Base-by-base conservation (phyloP, 1,284 basidiomycete genomes). In the Moesziomyces sp. region DNA sequence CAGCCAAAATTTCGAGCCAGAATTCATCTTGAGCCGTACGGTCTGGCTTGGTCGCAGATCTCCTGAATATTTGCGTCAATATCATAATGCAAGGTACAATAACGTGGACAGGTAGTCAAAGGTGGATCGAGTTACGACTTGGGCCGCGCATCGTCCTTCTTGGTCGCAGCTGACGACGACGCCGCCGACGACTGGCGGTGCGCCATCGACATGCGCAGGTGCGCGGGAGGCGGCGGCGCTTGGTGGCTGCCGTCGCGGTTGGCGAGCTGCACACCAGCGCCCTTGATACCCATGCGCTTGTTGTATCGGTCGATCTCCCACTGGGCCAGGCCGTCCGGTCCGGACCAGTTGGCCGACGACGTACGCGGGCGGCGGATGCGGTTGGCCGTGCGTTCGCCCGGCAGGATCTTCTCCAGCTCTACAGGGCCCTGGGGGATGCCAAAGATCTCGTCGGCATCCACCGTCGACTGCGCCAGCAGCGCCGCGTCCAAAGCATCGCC, bases 281-380 rank as follows among this genome's bases (percentile, higher is more conserved):
- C 60, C 45, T 62, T 67, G 59, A 82, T 82, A 44, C 79, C 79
- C 79, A 82, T 77, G 26, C 78, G 69, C 58, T 75, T 69, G 61
- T 82, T 82, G 69, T 82, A 82, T 38, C 79, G 53, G 62, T 82
- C 80, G n/a, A 82, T 80, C 52, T 82, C 80, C 74, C 75, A 77
- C 64, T 82, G 80, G 6, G 74, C 75, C 33, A 83, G 63, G 0
- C 76, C 77, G 40, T 83, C 80, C 1, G 71, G 71, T 1, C 79
- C 76, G 10, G 54, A 71, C 81, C 81, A 83, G 57, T 80, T 82
- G 16, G 80, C 81, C 14, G 76, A 78, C 45, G 76, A 78, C 13
- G 74, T 74, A n/a, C 78, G 65, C 24, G 78, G 77, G 18, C 77
- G 60, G 10, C 66, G 62, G 54, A 76, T 78, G 10, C 78, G 66